phyloP scores from a whole-genome alignment of 345 rosid species.

The Eucalyptus regnans region DNA sequence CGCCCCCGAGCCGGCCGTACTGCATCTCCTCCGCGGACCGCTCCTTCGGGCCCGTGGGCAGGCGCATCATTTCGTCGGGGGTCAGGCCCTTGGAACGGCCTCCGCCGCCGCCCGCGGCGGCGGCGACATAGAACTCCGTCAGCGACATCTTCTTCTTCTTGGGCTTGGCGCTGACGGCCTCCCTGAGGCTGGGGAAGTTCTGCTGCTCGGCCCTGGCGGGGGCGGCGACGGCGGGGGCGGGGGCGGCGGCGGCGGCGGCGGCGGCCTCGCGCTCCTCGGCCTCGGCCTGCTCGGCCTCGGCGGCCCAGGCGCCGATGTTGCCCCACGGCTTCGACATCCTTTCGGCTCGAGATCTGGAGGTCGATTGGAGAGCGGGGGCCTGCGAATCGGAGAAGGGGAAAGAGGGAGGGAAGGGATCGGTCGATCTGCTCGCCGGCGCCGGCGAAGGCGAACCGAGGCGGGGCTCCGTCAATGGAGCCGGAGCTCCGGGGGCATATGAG shows the following conservation, averaged over 20 bases:
- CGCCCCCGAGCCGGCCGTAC: constrained; percentile 70
- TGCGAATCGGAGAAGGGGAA: not conserved
- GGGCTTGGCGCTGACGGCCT: constrained; percentile 49
- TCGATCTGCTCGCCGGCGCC: not conserved
- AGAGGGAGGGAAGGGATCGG: not conserved
- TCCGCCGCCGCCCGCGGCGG: not conserved
- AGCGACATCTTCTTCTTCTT: constrained; percentile 86
- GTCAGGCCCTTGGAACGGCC: constrained; percentile 36
- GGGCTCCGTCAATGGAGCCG: constrained; percentile 48
- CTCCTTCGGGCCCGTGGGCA: constrained; percentile 93
- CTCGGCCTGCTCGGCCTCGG: constrained; percentile 79
- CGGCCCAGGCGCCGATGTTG: constrained; percentile 88
- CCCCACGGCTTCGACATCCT: constrained; percentile 73
- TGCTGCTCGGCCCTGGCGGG: constrained; percentile 25
- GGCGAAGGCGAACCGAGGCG: not conserved
- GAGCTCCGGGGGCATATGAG: constrained; percentile 48
- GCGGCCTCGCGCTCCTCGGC: constrained; percentile 40
- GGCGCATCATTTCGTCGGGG: constrained; percentile 65
- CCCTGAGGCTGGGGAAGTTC: constrained; percentile 77
- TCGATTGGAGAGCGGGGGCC: not conserved
- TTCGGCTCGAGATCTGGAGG: constrained; percentile 1
- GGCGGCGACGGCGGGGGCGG: constrained; percentile 9
- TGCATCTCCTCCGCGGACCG: constrained; percentile 88
- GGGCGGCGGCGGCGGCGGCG: constrained; percentile 5
- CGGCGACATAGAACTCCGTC: constrained; percentile 31